Evolutionary conservation across 257 asterid genomes (phyloP), one percentile per base, ranked within the genome.

Genomic region (Phtheirospermum japonicum): DNA sequence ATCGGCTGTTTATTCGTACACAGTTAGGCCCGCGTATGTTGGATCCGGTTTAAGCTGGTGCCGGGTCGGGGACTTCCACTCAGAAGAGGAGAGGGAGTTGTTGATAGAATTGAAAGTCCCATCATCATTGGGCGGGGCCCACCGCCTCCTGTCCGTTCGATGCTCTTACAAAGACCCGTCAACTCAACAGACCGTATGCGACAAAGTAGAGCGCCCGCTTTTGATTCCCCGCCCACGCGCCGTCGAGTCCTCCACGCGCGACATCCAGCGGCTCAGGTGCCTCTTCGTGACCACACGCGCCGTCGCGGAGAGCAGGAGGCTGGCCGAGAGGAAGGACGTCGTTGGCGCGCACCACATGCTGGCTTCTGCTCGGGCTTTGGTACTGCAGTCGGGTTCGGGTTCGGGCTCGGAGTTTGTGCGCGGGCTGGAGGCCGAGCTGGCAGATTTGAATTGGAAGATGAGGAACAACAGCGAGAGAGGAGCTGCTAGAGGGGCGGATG

Each of bases 81-180:
- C 97, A 0, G 95, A 82, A 17, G 99, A 93, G 56, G 96, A 87
- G 59, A 82, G 88, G 62, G 95, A 85, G 37, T 43, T 87, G 69
- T 30, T 89, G 85, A 77, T 89, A 23, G 99, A 93, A 79, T 66
- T 93, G 53, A 80, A 79, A 69, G 94, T 89, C 76, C 95, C 96
- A 69, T 76, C 90, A 17, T 65, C 94, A 14, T 71, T 66, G 7
- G 69, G 67, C 17, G 82, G 95, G 82, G 54, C 94, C 94, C 96
- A 77, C 68, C 87, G 84, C n/a, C 80, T 78, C 12, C 68, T 93
- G 83, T 73, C 97, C 78, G 90, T 89, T 52, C 85, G 90, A 63
- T 83, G 90, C 83, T 71, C 83, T 18, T 82, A 78, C 94, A 79
- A 71, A 76, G 96, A 93, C 85, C 92, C 94, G 81, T 93, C 96